Evolutionary conservation across 768 basidiomycete species (phyloP).

Genomic region (Mycena rosella): DNA sequence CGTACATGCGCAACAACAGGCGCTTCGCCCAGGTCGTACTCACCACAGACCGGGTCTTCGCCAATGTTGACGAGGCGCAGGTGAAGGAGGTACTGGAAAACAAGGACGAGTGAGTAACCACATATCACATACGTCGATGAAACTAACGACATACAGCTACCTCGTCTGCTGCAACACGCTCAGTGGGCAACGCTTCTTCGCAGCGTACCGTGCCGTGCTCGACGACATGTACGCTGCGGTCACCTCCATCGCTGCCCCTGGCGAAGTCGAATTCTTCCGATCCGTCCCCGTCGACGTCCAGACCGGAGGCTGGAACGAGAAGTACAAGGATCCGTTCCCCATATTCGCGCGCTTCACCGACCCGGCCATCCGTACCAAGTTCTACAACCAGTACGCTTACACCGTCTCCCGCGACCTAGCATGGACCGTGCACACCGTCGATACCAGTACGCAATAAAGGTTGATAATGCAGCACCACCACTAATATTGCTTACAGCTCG

Average conservation of each 20-base stretch:
- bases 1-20: background rate
- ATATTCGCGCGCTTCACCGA: background rate
- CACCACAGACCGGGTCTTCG: background rate
- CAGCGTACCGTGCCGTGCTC: background rate
- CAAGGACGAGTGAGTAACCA: no score
- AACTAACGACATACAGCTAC: background rate
- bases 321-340: background rate
- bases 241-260: background rate
- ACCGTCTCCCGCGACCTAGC: background rate
- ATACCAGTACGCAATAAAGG: no score
- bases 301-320: background rate
- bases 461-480: background rate
- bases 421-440: background rate
- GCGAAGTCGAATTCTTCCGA: background rate
- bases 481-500: background rate
- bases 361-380: background rate
- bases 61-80: background rate
- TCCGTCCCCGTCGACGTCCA: background rate
- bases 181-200: background rate
- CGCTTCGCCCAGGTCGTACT: background rate
- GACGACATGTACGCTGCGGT: background rate
- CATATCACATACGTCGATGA: no score
- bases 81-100: background rate
- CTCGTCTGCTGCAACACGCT: background rate
- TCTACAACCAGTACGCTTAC: background rate